Evolutionary conservation across 2,329 filamentous ascomycete genomes (phyloP).

Genomic region (Orbilia ellipsospora): DNA sequence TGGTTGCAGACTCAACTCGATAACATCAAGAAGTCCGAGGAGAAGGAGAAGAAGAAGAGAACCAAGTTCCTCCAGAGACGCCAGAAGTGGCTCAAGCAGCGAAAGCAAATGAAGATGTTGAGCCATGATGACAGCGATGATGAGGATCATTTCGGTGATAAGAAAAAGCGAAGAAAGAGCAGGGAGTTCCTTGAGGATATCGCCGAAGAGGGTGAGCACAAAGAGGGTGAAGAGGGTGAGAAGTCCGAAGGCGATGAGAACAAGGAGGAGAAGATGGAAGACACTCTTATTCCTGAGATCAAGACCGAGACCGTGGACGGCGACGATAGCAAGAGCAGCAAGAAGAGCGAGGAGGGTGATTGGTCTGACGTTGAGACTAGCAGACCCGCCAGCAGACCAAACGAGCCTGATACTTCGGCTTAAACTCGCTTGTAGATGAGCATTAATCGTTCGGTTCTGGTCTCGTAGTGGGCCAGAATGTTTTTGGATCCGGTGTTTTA

Average conservation of each 20-base stretch:
- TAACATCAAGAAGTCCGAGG: constrained; percentile 54
- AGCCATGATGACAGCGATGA: constrained; percentile 30
- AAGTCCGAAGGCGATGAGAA: constrained; percentile 9
- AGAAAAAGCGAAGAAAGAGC: constrained; percentile 43
- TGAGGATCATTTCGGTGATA: constrained; percentile 53
- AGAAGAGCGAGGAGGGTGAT: constrained; percentile 55
- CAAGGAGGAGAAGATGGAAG: constrained; percentile 2
- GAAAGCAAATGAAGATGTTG: constrained; percentile 55
- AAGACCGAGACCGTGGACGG: constrained; percentile 44
- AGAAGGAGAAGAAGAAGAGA: constrained; percentile 59
- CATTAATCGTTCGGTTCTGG: background rate
- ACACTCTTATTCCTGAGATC: background rate
- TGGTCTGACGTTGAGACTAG: constrained; percentile 55
- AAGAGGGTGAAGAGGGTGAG: constrained; percentile 39
- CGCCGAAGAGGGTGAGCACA: constrained; percentile 53
- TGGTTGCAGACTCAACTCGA: constrained; percentile 62
- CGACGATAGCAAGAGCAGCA: constrained; percentile 55
- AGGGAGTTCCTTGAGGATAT: constrained; percentile 48
- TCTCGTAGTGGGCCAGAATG: too few species aligned
- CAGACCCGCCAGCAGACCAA: constrained; percentile 51
- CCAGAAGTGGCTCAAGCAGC: constrained; percentile 58
- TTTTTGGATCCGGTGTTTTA: background rate
- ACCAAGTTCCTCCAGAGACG: constrained; percentile 55
- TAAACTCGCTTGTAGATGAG: constrained; percentile 15
- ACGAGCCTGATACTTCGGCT: constrained; percentile 21